phyloP scores from a whole-genome alignment of 306 rosid species.

The Acacia acuminata region DNA sequence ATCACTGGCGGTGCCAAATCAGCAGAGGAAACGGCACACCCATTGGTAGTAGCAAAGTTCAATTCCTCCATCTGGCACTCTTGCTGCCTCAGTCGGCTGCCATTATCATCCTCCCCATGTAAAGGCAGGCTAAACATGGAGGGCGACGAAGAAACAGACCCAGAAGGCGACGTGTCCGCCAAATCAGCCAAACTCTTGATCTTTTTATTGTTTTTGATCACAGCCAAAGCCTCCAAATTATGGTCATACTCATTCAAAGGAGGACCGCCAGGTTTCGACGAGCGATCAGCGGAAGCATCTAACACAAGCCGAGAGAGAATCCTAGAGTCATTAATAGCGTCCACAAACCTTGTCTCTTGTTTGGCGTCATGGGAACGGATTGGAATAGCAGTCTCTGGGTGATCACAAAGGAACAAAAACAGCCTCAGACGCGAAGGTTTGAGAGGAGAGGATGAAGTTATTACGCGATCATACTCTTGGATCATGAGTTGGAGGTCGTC shows the following conservation, averaged over 20 bases:
- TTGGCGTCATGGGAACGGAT: neutral
- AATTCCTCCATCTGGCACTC: neutral
- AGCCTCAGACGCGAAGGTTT: neutral
- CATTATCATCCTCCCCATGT: neutral
- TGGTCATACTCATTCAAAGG: neutral
- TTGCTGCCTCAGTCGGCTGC: neutral
- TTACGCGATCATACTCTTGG: neutral
- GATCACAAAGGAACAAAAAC: neutral
- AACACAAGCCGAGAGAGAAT: neutral
- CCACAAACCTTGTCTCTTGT: neutral
- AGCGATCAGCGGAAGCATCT: neutral
- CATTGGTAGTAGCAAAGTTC: neutral
- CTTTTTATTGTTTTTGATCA: neutral
- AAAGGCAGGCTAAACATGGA: neutral
- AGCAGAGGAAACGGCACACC: neutral
- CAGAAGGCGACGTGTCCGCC: neutral
- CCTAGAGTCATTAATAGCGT: neutral
- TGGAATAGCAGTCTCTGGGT: neutral
- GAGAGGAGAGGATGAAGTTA: neutral
- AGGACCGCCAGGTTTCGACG: neutral
- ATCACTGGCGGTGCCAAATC: neutral
- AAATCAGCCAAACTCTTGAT: neutral
- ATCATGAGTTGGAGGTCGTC: neutral
- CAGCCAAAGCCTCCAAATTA: neutral
- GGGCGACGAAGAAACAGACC: neutral